Evolutionary conservation across 139 green algal species (phyloP).

Genomic region (Tetratostichococcus sp.): DNA sequence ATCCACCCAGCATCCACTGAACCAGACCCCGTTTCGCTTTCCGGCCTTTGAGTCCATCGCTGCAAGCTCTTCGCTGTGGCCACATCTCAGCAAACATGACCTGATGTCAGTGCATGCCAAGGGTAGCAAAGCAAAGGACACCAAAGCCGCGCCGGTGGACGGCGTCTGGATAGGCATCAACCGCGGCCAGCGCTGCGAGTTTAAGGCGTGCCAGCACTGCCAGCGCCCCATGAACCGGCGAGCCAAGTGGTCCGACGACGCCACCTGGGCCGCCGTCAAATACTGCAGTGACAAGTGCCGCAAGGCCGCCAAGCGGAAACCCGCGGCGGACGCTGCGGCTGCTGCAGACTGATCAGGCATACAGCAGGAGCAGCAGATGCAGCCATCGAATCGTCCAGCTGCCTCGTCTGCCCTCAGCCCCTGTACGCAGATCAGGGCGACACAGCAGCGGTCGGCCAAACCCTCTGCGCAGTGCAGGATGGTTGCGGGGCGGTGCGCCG

Average conservation of each 20-base stretch:
- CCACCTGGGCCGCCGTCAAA: not conserved
- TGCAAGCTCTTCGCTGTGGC: too few relatives aligned
- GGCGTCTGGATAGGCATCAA: not conserved
- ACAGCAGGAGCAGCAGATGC: not conserved
- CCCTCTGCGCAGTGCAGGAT: too few relatives aligned
- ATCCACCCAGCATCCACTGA: too few relatives aligned
- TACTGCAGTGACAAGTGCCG: conserved; percentile 1
- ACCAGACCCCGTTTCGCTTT: too few relatives aligned
- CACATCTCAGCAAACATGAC: not conserved
- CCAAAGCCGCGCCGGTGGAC: not conserved
- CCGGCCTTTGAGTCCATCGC: too few relatives aligned
- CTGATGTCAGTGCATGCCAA: not conserved
- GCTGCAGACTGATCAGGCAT: not conserved
- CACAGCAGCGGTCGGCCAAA: too few relatives aligned
- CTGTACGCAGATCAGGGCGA: too few relatives aligned
- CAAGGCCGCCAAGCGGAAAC: not conserved
- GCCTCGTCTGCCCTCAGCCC: too few relatives aligned
- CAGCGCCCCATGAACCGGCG: not conserved
- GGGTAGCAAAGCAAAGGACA: not conserved
- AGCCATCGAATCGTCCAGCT: too few relatives aligned
- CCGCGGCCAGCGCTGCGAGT: not conserved
- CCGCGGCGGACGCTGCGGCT: not conserved
- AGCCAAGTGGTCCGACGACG: not conserved
- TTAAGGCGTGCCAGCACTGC: not conserved
- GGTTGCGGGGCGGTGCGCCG: too few relatives aligned